Evolutionary conservation across 2,329 filamentous ascomycete species (phyloP).

Genomic region (Colletotrichum somersetense): DNA sequence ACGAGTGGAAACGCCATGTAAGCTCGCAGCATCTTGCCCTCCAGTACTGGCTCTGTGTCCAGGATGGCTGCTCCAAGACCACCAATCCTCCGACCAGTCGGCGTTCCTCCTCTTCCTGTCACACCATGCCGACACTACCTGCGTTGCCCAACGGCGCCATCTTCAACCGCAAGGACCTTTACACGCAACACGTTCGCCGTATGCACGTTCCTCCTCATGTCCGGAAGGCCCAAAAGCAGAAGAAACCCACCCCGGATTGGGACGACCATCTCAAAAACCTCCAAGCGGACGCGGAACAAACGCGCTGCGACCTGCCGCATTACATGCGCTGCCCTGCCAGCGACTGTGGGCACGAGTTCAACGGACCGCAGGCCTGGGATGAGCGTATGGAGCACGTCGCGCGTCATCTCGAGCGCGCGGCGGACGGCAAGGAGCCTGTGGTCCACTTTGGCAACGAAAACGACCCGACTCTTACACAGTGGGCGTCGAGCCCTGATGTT

Average conservation of each 20-base stretch:
- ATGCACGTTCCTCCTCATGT: constrained; percentile 76
- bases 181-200: constrained; percentile 86
- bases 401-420: constrained; percentile 76
- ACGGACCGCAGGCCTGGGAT: constrained; percentile 78
- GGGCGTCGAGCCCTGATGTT: constrained; percentile 55
- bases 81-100: constrained; percentile 43
- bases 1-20: constrained; percentile 96
- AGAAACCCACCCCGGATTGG: constrained; percentile 53
- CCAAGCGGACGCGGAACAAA: constrained; percentile 69
- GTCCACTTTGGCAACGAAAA: constrained; percentile 55
- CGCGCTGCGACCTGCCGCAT: constrained; percentile 72
- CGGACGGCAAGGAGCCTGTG: constrained; percentile 47
- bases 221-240: constrained; percentile 55
- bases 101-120: constrained; percentile 29
- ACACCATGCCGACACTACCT: constrained; percentile 17
- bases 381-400: constrained; percentile 90
- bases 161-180: constrained; percentile 94
- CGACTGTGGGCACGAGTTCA: constrained; percentile 72
- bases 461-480: constrained; percentile 56
- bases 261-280: constrained; percentile 68
- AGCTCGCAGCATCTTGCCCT: constrained; percentile 82
- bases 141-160: constrained; percentile 67
- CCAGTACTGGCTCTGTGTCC: constrained; percentile 80
- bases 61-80: constrained; percentile 65
- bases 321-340: constrained; percentile 71